phyloP scores from a whole-genome alignment of 1,139 yeast genomes.

The Candida glucosophila region DNA sequence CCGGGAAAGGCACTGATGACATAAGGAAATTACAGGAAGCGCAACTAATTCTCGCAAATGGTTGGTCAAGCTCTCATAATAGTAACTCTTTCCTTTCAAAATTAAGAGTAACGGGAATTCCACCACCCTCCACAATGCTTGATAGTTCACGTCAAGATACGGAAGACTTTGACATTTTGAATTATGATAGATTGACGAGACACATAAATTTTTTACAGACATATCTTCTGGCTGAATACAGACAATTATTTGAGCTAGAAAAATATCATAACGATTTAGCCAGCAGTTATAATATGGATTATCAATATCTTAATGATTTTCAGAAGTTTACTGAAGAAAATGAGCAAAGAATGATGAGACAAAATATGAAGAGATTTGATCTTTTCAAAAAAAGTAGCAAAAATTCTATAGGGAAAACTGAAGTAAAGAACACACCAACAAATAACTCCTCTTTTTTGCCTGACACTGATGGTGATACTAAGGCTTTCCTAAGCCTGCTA shows the following conservation, averaged over 20 bases:
- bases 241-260: slow-evolving; percentile 29
- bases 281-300: slow-evolving; percentile 21
- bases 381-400: too few relatives aligned
- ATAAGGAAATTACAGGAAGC: slow-evolving; percentile 17
- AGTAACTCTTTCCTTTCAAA: slow-evolving; percentile 25
- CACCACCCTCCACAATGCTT: slow-evolving; percentile 17
- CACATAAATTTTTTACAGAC: slow-evolving; percentile 28
- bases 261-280: slow-evolving; percentile 16
- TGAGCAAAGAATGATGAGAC: slow-evolving; percentile 6
- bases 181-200: slow-evolving; percentile 21
- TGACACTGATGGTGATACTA: slow-evolving; percentile 16
- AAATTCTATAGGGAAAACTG: too few relatives aligned
- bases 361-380: too few relatives aligned
- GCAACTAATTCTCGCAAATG: slow-evolving; percentile 17
- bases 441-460: slow-evolving; percentile 14
- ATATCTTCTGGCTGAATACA: slow-evolving; percentile 32
- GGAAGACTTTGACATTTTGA: slow-evolving; percentile 20
- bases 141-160: slow-evolving; percentile 6
- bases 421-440: slow-evolving; percentile 1
- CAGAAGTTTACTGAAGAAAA: slow-evolving; percentile 9
- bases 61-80: slow-evolving; percentile 21
- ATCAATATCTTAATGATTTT: slow-evolving; percentile 22
- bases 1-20: slow-evolving; percentile 7
- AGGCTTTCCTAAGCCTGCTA: slow-evolving; percentile 11
- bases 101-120: slow-evolving; percentile 25